A percentile compares a stretch with the other conserved stretches of the same genome.
Evolutionary conservation across 371 early-diverging fungal genomes (phyloP).

Genomic region (Apophysomyces ossiformis): DNA sequence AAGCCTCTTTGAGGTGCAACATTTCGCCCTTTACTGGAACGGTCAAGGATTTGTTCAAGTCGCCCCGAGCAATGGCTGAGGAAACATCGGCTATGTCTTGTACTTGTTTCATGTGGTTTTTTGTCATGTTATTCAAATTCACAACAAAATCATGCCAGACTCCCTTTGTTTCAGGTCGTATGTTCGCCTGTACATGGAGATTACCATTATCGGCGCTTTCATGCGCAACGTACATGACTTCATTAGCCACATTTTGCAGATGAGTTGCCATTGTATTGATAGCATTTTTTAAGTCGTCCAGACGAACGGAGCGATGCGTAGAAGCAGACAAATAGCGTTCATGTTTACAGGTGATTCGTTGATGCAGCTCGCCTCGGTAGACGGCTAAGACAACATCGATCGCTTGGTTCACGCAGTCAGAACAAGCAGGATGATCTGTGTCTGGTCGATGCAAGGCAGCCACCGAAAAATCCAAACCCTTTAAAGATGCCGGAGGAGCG

Average conservation of each 20-base stretch:
- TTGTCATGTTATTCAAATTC: slow-evolving; percentile 70
- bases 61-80: slow-evolving; percentile 74
- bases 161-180: slow-evolving; percentile 54
- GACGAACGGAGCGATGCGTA: slow-evolving; percentile 28
- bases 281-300: slow-evolving; percentile 53
- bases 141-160: slow-evolving; percentile 74
- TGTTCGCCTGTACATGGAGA: slow-evolving; percentile 62
- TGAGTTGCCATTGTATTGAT: slow-evolving; percentile 71
- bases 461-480: neutral
- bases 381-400: slow-evolving; percentile 57
- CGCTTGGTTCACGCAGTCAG: slow-evolving; percentile 48
- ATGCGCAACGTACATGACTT: slow-evolving; percentile 60
- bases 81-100: slow-evolving; percentile 77
- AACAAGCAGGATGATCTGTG: slow-evolving; percentile 29
- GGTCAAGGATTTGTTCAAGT: slow-evolving; percentile 70
- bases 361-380: slow-evolving; percentile 48
- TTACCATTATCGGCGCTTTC: slow-evolving; percentile 71
- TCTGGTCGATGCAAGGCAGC: slow-evolving; percentile 5
- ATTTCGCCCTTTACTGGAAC: slow-evolving; percentile 74
- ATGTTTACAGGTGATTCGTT: slow-evolving; percentile 54
- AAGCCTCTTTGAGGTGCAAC: slow-evolving; percentile 68
- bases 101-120: slow-evolving; percentile 70
- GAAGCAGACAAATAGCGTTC: slow-evolving; percentile 16
- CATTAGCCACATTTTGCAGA: slow-evolving; percentile 56
- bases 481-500: slow-evolving; percentile 14